Evolutionary conservation across 1,284 basidiomycete genomes (phyloP), one percentile per base, ranked within the genome.

Genomic region (Afroboletus lepidellus): DNA sequence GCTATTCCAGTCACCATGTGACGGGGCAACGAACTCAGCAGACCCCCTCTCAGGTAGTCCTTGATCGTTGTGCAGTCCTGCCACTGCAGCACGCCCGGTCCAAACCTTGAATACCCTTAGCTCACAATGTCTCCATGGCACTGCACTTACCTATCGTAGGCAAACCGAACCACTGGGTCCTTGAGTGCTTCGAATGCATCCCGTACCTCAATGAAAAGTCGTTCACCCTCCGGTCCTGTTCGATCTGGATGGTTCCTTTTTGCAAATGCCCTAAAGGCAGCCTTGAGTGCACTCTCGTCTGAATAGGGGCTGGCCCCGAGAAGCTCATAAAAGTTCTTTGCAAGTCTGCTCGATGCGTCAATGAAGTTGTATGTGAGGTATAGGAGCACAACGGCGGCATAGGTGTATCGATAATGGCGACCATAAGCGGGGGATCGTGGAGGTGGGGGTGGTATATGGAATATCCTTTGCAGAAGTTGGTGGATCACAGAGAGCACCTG

Each of bases 111-210:
- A 36, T n/a, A 11, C 41, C 2, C 33, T 53, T 39, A 54, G 47
- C 29, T 58, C 21, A 48, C 18, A 8, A 43, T 3, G 7, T 3
- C 18, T 3, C 8, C n/a, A 2, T 1, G 5, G 5, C 21, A 42
- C 16, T 38, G 4, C 12, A 65, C 77, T 51, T 51, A 86, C 87
- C 82, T 76, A 71, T 95, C 92, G 67, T 95, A 95, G 0, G 92
- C 92, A 72, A 91, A 94, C 42, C 92, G 74, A 53, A 85, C 85
- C 2, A 83, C 76, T 0, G 92, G 90, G 59, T 93, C 81, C 54
- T 84, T 90, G 29, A 95, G 69, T 0, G 84, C 83, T 65, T 95
- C 92, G 63, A 87, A 94, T 18, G 87, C 89, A 59, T 85, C 80
- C 47, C 91, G 75, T 2, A 90, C 82, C 25, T 74, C 64, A 52